Percentiles rank a stretch among this genome's conserved stretches.
Conservation (phyloP, 306 rosid species). For the Oxytropis ochrocephala region DNA sequence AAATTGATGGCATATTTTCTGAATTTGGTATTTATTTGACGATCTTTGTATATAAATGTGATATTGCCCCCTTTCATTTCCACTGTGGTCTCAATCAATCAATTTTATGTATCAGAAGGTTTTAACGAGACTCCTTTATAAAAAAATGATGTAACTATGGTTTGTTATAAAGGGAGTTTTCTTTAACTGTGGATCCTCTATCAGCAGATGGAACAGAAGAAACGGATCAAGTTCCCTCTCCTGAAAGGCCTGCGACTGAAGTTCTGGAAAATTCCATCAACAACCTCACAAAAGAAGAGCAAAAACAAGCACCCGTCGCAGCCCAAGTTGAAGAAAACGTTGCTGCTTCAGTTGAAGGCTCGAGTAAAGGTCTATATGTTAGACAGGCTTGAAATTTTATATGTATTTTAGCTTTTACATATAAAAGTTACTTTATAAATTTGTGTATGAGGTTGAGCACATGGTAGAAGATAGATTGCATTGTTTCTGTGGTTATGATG, state of each 20-base stretch:
- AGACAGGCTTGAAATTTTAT: neutral
- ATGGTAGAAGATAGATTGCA: neutral
- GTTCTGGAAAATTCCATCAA: constrained; percentile 8
- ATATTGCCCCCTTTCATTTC: too few species aligned
- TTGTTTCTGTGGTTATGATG: neutral
- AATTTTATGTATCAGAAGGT: too few species aligned
- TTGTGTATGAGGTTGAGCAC: neutral
- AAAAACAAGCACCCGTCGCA: constrained; percentile 4
- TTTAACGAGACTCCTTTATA: too few species aligned
- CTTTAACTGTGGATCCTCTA: constrained; percentile 20
- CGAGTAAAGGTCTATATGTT: constrained; percentile 20
- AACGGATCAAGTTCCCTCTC: constrained; percentile 20
- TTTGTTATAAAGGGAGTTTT: neutral
- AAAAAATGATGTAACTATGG: too few species aligned
- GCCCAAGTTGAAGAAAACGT: constrained; percentile 24
- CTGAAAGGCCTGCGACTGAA: constrained; percentile 21
- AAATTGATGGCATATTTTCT: too few species aligned
- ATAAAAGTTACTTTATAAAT: neutral
- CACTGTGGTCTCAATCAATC: too few species aligned
- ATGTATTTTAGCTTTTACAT: neutral
- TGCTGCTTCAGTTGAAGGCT: constrained; percentile 32
- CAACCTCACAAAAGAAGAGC: constrained; percentile 18
- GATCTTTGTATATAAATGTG: too few species aligned
- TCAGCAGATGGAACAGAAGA: constrained; percentile 23
- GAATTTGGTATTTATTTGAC: too few species aligned